phyloP scores from a whole-genome alignment of 2,329 filamentous ascomycete species.

The Cladobotryum mycophilum region DNA sequence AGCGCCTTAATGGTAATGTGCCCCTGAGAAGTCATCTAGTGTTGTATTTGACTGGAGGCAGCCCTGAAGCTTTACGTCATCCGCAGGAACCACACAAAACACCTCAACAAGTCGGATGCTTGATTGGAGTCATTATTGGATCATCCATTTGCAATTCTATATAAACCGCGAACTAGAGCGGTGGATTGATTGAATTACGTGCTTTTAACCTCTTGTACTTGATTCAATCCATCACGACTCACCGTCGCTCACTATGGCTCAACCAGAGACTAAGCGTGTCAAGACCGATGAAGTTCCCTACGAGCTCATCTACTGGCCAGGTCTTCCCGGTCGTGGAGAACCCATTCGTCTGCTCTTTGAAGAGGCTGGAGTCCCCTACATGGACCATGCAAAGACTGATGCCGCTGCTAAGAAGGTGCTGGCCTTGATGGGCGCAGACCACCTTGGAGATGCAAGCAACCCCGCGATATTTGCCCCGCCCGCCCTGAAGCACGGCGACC shows the following conservation, averaged over 20 bases:
- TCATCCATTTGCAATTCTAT: no score
- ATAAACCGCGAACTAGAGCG: no score
- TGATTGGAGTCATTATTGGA: no score
- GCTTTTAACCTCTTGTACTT: no score
- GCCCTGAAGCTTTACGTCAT: no score
- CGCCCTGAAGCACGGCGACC: slow-evolving; percentile 53
- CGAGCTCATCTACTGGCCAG: slow-evolving; percentile 66
- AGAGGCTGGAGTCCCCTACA: slow-evolving; percentile 58
- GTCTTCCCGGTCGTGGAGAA: slow-evolving; percentile 67
- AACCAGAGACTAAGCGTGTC: not conserved
- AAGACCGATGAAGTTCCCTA: slow-evolving; percentile 41
- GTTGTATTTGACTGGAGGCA: no score
- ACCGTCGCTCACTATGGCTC: not conserved
- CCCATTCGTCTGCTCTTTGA: slow-evolving; percentile 67
- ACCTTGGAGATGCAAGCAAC: slow-evolving; percentile 48
- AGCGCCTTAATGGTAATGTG: no score
- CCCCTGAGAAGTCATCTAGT: no score
- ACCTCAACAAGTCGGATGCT: no score
- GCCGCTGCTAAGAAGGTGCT: slow-evolving; percentile 47
- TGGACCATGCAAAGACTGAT: slow-evolving; percentile 40
- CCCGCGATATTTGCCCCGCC: slow-evolving; percentile 63
- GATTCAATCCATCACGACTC: no score
- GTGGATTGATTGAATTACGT: no score
- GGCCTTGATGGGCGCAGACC: slow-evolving; percentile 37
- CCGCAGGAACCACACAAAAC: no score